A percentile compares a stretch with the other conserved stretches of the same genome.
Conservation (phyloP, 805 yeast genomes). For the Metschnikowia lachancei region DNA sequence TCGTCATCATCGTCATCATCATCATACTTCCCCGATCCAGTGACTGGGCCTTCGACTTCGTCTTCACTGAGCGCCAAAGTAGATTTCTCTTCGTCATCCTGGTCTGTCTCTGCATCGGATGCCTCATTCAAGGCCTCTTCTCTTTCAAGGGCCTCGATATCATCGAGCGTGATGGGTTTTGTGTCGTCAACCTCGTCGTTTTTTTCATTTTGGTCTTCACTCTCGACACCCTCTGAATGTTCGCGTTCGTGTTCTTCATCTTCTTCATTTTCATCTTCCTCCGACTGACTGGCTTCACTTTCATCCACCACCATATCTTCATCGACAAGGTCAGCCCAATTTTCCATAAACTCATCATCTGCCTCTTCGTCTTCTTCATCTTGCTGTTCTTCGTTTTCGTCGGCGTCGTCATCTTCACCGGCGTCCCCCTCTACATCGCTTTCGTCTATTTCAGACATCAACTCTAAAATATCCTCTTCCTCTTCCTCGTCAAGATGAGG, state of each 20-base stretch:
- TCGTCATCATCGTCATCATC: slow-evolving; percentile 1
- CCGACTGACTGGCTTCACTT: slow-evolving; percentile 23
- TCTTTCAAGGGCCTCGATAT: slow-evolving; percentile 17
- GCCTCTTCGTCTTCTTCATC: slow-evolving; percentile 17
- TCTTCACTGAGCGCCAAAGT: slow-evolving; percentile 20
- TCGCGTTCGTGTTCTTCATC: slow-evolving; percentile 17
- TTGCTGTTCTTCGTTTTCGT: slow-evolving; percentile 16
- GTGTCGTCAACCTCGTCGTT: slow-evolving; percentile 15
- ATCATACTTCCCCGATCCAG: too few species aligned
- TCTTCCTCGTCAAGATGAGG: slow-evolving; percentile 6
- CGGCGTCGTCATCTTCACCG: slow-evolving; percentile 14
- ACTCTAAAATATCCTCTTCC: neutral
- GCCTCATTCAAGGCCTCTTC: neutral
- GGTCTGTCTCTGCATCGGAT: slow-evolving; percentile 24
- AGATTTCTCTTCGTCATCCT: slow-evolving; percentile 22
- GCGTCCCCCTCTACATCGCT: slow-evolving; percentile 9
- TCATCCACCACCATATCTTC: slow-evolving; percentile 14
- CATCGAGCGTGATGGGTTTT: slow-evolving; percentile 27
- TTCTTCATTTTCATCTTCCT: slow-evolving; percentile 20
- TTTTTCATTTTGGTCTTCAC: slow-evolving; percentile 17
- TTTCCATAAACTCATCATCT: slow-evolving; percentile 12
- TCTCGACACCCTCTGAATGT: neutral
- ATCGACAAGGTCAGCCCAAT: slow-evolving; percentile 11
- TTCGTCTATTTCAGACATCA: slow-evolving; percentile 1
- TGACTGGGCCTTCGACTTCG: slow-evolving; percentile 6